phyloP scores from a whole-genome alignment of 1,139 yeast species.

The Yamadazyma songkhlaensis region DNA sequence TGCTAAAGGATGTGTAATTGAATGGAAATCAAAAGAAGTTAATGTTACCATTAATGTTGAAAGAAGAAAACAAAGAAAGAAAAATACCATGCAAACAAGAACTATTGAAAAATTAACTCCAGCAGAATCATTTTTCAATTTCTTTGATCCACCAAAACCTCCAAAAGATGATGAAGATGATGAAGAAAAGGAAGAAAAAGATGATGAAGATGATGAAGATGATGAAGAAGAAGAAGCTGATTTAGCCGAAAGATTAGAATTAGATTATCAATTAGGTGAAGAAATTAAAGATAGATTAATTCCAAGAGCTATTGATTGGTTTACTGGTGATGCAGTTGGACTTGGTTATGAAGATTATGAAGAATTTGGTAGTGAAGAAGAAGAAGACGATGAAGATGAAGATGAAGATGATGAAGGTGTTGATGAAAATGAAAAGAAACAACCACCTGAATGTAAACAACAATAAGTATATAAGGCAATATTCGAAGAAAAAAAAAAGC shows the following conservation, averaged over 20 bases:
- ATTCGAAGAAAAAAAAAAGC: too few relatives aligned
- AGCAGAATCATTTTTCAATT: slow-evolving; percentile 89
- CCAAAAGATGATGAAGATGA: slow-evolving; percentile 52
- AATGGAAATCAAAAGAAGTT: slow-evolving; percentile 78
- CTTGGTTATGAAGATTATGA: slow-evolving; percentile 46
- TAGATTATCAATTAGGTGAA: slow-evolving; percentile 95
- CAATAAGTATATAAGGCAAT: slow-evolving; percentile 23
- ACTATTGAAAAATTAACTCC: slow-evolving; percentile 94
- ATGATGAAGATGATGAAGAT: slow-evolving; percentile 41
- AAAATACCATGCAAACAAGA: slow-evolving; percentile 95
- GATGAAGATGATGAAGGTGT: slow-evolving; percentile 29
- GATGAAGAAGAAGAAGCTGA: slow-evolving; percentile 57
- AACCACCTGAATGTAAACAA: slow-evolving; percentile 88
- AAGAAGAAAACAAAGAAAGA: slow-evolving; percentile 96
- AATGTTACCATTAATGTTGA: slow-evolving; percentile 87
- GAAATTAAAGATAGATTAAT: slow-evolving; percentile 92
- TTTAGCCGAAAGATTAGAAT: slow-evolving; percentile 79
- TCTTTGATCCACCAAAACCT: slow-evolving; percentile 89
- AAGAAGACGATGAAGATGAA: slow-evolving; percentile 41
- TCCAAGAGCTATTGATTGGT: slow-evolving; percentile 97
- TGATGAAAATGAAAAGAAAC: slow-evolving; percentile 50
- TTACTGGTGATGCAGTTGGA: slow-evolving; percentile 91
- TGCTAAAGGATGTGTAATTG: slow-evolving; percentile 86
- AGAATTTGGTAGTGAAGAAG: slow-evolving; percentile 49
- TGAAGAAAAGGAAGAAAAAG: slow-evolving; percentile 43